Conservation (phyloP, 2,329 filamentous ascomycete genomes). For the Diplodia sapinea region DNA sequence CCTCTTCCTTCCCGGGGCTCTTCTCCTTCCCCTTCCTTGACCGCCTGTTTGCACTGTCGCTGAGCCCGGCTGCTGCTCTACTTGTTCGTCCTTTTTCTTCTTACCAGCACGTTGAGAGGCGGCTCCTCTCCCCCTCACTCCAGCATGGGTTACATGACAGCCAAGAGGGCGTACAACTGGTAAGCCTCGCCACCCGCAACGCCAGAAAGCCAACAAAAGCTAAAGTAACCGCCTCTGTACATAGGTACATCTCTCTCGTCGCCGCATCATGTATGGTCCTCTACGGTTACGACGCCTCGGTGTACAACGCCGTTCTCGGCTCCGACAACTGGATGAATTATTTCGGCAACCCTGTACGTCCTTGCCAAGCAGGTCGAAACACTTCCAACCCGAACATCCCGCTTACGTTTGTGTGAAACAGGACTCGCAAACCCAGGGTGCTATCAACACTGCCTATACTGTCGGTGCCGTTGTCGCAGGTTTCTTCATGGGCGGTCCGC, state of each 20-base stretch:
- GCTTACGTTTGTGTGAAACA: neutral
- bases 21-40: neutral
- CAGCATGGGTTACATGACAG: constrained; percentile 33
- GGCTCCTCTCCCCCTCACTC: neutral
- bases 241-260: constrained; percentile 70
- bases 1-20: neutral
- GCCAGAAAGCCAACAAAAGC: constrained; percentile 13
- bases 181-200: constrained; percentile 35
- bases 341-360: constrained; percentile 58
- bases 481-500: constrained; percentile 71
- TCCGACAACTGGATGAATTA: constrained; percentile 70
- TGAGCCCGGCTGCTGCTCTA: neutral
- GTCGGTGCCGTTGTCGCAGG: constrained; percentile 73
- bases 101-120: neutral
- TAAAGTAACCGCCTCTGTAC: constrained; percentile 18
- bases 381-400: neutral
- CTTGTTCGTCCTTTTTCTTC: neutral
- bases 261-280: constrained; percentile 77
- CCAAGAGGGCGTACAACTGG: constrained; percentile 56
- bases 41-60: neutral
- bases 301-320: constrained; percentile 74
- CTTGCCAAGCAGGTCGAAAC: neutral
- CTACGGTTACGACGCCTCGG: constrained; percentile 76
- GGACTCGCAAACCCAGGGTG: constrained; percentile 55
- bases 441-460: constrained; percentile 72